Evolutionary conservation across 305 asterid species (phyloP).

Genomic region (Vinca major): DNA sequence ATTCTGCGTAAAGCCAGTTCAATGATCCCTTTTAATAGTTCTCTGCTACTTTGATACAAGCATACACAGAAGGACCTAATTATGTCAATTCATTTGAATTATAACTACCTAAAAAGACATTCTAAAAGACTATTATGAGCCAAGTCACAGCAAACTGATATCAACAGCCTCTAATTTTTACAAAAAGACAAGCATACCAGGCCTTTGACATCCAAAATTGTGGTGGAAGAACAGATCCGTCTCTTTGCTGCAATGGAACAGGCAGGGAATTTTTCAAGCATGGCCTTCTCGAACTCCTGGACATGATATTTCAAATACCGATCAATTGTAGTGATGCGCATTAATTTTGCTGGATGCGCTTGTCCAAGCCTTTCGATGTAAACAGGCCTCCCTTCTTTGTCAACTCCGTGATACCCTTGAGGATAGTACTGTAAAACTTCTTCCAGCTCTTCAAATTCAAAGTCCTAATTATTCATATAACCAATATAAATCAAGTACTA

Average conservation of each 20-base stretch:
- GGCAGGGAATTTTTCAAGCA: slow-evolving; percentile 82
- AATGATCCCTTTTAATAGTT: not conserved
- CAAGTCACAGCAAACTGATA: not conserved
- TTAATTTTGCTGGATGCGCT: slow-evolving; percentile 77
- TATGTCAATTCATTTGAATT: not conserved
- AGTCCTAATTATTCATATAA: slow-evolving; percentile 39
- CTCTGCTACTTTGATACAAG: not conserved
- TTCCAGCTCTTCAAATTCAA: slow-evolving; percentile 71
- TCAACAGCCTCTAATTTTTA: slow-evolving; percentile 13
- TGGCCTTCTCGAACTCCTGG: slow-evolving; percentile 83
- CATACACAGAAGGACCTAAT: not conserved
- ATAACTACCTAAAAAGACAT: not conserved
- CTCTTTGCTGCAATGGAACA: slow-evolving; percentile 83
- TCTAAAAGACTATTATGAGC: not conserved
- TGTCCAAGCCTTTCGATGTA: slow-evolving; percentile 93
- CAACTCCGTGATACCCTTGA: slow-evolving; percentile 98
- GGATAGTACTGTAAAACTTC: slow-evolving; percentile 89
- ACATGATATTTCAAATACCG: slow-evolving; percentile 84
- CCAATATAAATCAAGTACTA: not conserved
- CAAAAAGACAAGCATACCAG: slow-evolving; percentile 46
- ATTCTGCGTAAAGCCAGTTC: not conserved
- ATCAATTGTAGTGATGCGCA: slow-evolving; percentile 70
- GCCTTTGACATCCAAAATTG: slow-evolving; percentile 93
- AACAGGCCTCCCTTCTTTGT: slow-evolving; percentile 89
- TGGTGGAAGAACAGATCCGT: slow-evolving; percentile 70